Conservation (phyloP, 108 stramenopile species). For the Ochromonas danica region DNA sequence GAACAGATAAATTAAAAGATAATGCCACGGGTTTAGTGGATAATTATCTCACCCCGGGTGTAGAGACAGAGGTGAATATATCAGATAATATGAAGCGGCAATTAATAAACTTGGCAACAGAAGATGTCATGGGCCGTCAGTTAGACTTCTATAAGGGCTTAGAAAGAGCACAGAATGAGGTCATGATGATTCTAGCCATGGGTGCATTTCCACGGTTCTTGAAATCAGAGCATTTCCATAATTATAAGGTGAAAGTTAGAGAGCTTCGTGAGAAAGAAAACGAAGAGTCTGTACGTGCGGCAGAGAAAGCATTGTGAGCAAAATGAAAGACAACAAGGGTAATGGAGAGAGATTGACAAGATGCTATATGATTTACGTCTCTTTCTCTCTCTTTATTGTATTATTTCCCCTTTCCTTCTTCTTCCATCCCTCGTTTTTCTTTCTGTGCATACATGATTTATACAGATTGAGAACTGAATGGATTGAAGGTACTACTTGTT, state of each 20-base stretch:
- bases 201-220: slow-evolving; percentile 9
- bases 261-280: neutral
- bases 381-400: too few species aligned
- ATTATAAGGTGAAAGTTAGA: neutral
- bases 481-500: too few species aligned
- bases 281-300: neutral
- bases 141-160: neutral
- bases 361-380: too few species aligned
- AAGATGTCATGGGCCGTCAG: neutral
- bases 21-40: neutral
- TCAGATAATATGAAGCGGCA: neutral
- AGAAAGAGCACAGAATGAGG: slow-evolving; percentile 3
- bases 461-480: too few species aligned
- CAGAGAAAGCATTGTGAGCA: neutral
- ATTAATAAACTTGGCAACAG: neutral
- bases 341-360: too few species aligned
- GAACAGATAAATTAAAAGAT: neutral
- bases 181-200: slow-evolving; percentile 5
- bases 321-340: neutral
- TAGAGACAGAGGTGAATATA: slow-evolving; percentile 20
- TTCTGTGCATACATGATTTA: too few species aligned
- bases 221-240: neutral
- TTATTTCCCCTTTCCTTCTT: too few species aligned
- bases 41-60: neutral
- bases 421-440: too few species aligned